Base-by-base conservation (phyloP, 352 stramenopile genomes). In the Phytophthora sansomeana region DNA sequence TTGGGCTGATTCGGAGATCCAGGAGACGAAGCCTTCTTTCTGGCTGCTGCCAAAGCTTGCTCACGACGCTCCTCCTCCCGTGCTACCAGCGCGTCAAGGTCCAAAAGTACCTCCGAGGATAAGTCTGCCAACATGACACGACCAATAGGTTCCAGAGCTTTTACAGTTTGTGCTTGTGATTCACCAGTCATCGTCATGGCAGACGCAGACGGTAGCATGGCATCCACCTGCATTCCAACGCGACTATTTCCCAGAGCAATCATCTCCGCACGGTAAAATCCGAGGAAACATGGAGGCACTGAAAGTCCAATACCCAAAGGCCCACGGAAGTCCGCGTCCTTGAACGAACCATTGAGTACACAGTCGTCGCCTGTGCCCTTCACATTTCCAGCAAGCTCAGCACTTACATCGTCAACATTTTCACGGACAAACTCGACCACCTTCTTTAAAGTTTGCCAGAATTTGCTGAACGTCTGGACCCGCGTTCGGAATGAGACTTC, bases 381-480 rank as follows among this genome's bases (percentile, higher is more conserved):
- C 10, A 89, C 28, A n/a, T 62, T 78, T 0, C 81, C 83, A 8
- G 65, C 67, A 10, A 90, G 30, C 28, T 89, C 80, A 2, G 75
- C 56, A 50, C 74, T 89, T 26, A 89, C 78, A 6, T 78, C 64
- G 35, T 89, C 72, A 6, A 92, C 59, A 52, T 90, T 90, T 46
- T 76, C 62, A 59, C 83, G 82, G 48, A 89, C 60, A 50, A 89
- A 72, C 32, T 87, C 78, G 39, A 92, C 70, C 19, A 74, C 64
- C 1, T 72, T 72, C 42, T 84, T 89, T 26, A 92, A 64, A 0
- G 72, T 73, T 4, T 79, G 71, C 42, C 81, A 86, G 35, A 89
- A 81, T 24, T 81, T 86, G 49, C 81, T 87, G 49, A 90, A 90
- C 11, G 64, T 73, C 46, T 89, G 83, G 11, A 87, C 65, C 0